Percentiles rank a stretch among this genome's conserved stretches.
These are phyloP conservation scores for Gastrolobium bilobum DNA, from an alignment of 306 rosid genomes.

Conservation along the genomic window DNA sequence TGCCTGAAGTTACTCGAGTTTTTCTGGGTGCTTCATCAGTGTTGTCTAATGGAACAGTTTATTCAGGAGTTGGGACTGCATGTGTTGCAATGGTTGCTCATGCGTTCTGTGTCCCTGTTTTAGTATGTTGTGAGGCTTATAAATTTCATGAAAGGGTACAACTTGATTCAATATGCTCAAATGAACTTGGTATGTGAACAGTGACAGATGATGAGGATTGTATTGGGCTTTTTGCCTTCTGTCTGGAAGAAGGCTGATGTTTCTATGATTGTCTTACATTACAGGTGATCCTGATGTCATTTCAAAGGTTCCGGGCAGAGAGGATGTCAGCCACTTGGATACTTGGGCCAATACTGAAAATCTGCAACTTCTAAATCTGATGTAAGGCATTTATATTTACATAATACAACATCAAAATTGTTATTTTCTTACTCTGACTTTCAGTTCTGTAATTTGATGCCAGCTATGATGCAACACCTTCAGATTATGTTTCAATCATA, in stretches of 20 bases:
- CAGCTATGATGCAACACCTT: constrained; percentile 64
- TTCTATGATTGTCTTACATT: constrained; percentile 47
- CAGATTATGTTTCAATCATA: constrained; percentile 58
- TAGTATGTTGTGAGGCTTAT: constrained; percentile 66
- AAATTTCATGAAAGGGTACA: constrained; percentile 65
- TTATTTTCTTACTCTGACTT: constrained; percentile 40
- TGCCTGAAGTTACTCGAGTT: constrained; percentile 62
- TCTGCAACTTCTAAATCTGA: constrained; percentile 61
- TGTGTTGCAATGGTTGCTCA: constrained; percentile 68
- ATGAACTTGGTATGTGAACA: constrained; percentile 58
- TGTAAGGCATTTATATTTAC: constrained; percentile 49
- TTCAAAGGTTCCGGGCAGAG: constrained; percentile 56
- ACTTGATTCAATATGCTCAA: constrained; percentile 65
- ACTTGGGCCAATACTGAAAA: constrained; percentile 53
- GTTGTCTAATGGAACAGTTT: constrained; percentile 63
- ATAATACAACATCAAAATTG: constrained; percentile 3
- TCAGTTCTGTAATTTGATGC: constrained; percentile 36
- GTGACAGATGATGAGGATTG: neutral
- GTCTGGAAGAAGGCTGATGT: constrained; percentile 46
- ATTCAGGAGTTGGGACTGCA: constrained; percentile 66
- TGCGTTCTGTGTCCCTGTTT: constrained; percentile 52
- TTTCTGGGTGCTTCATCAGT: constrained; percentile 64
- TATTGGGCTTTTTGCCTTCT: neutral
- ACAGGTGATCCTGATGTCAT: constrained; percentile 58
- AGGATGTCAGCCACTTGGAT: constrained; percentile 57